Base-by-base conservation (phyloP, 2,329 filamentous ascomycete genomes). In the Hypoxylon sp. region DNA sequence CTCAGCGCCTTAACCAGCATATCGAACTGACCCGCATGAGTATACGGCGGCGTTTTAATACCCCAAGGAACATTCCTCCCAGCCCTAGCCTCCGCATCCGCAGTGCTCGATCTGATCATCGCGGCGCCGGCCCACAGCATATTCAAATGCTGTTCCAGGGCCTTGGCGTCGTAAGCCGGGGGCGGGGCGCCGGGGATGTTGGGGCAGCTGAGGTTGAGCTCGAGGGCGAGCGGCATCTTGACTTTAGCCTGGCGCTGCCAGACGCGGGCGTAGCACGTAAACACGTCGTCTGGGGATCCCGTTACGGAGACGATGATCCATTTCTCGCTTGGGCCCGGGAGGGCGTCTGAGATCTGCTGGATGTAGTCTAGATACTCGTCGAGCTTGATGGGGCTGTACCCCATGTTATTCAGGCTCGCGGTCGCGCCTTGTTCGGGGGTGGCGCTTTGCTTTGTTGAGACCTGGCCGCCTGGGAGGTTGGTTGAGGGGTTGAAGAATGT, bases 191-290 rank as follows among this genome's bases (percentile, higher is more conserved):
- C 81, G 0, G 86, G 84, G 54, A 94, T 94, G 74, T 95, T 94
- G 0, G 92, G 92, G 73, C 92, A 94, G 33, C 88, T 91, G 31
- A 94, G 86, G 76, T 95, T 95, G 74, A 94, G 83, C 78, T 95
- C 92, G 83, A 94, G 87, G 17, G 89, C 89, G 0, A 93, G 81
- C 37, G 24, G 26, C 29, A 24, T 69, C 1, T 75, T 71, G n/a
- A 84, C 65, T 0, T 82, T 24, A 26, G 52, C 3, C 76, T 82
- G 84, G 67, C 67, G 74, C 51, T 26, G 65, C 64, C 76, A 78
- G 66, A 92, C 85, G 13, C 81, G 79, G 0, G 71, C 67, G 75
- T 91, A 91, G 79, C 88, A 90, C 62, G 80, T 72, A 0, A 81
- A 80, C 0, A 93, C 84, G 10, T 92, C 88, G 0, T 81, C 75